Evolutionary conservation across 331 rosid species (phyloP).

Genomic region (Pyrus hybrid): DNA sequence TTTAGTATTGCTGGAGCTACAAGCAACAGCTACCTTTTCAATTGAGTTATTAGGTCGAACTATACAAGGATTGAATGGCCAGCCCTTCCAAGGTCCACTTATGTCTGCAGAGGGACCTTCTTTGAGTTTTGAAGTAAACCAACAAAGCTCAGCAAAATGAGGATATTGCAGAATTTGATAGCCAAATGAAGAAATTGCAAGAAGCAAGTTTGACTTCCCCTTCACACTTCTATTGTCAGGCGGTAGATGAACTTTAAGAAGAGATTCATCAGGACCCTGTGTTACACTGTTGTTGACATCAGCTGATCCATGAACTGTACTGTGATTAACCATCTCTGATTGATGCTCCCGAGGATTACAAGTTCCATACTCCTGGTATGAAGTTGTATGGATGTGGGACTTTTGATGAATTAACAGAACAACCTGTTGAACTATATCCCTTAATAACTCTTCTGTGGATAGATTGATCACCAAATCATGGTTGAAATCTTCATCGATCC

Average conservation of each 20-base stretch:
- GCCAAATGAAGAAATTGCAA: conserved; percentile 83
- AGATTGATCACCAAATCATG: conserved; percentile 44
- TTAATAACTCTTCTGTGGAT: conserved; percentile 58
- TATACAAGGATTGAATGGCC: conserved; percentile 97
- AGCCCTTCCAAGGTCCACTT: conserved; percentile 95
- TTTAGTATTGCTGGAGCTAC: conserved; percentile 39
- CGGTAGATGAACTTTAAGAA: conserved; percentile 37
- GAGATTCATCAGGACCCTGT: conserved; percentile 34
- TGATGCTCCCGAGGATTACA: conserved; percentile 16
- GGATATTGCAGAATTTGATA: conserved; percentile 86
- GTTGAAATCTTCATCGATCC: conserved; percentile 55
- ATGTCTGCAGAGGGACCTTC: conserved; percentile 86
- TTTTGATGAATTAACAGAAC: conserved; percentile 66
- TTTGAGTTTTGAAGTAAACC: conserved; percentile 90
- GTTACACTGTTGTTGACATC: conserved; percentile 13
- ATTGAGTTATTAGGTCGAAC: conserved; percentile 46
- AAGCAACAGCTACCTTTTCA: conserved; percentile 39
- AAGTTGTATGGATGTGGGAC: conserved; percentile 42
- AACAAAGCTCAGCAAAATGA: conserved; percentile 94
- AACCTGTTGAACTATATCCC: conserved; percentile 55
- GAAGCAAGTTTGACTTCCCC: conserved; percentile 63
- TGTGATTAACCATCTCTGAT: conserved; percentile 18
- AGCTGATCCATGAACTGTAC: conserved; percentile 25
- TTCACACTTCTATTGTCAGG: conserved; percentile 44
- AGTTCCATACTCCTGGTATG: conserved; percentile 16